A percentile compares a stretch with the other conserved stretches of the same genome.
Conservation (phyloP, 345 rosid genomes). For the Gossypium arboreum region DNA sequence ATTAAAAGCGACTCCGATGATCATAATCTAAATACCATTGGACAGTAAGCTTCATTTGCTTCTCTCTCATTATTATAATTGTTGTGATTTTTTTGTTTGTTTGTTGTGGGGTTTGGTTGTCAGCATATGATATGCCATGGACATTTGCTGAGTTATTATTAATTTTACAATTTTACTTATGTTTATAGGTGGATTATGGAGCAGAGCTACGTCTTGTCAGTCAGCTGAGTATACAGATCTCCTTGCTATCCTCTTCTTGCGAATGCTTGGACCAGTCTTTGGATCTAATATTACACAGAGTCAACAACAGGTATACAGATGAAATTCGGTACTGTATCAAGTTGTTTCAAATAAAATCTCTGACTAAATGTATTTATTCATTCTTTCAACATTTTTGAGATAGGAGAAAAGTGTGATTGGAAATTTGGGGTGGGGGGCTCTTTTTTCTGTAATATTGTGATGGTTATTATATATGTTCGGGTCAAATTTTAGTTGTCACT, state of each 20-base stretch:
- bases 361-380: conserved; percentile 9
- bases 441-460: background rate
- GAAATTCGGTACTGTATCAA: conserved; percentile 14
- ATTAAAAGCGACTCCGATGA: background rate
- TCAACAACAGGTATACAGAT: conserved; percentile 20
- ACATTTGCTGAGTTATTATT: conserved; percentile 2
- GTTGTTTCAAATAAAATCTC: background rate
- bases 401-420: background rate
- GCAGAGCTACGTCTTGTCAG: background rate
- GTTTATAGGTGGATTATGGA: conserved; percentile 10
- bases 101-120: background rate
- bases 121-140: background rate
- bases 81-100: background rate
- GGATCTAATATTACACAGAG: background rate
- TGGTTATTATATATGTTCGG: background rate
- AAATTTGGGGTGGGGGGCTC: background rate
- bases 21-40: conserved; percentile 7
- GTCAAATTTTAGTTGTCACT: background rate
- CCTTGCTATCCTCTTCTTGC: background rate
- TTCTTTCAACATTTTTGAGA: conserved; percentile 21
- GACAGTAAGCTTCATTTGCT: conserved; percentile 15
- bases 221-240: background rate
- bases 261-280: background rate
- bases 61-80: background rate
- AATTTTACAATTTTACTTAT: background rate